phyloP scores from a whole-genome alignment of 495 filamentous ascomycete genomes.

The Penicillium arizonense region DNA sequence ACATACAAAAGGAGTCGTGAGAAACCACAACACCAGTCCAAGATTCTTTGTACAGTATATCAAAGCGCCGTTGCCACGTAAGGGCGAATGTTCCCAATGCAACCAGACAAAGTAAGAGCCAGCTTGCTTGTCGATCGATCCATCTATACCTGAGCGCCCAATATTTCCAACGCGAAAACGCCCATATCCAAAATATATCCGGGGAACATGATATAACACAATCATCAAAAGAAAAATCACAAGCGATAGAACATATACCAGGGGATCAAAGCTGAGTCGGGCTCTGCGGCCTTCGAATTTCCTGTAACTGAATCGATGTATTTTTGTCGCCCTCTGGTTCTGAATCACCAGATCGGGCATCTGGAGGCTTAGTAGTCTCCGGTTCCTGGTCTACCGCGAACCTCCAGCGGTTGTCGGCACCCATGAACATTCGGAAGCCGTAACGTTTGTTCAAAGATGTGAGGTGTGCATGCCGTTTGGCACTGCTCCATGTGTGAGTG shows the following conservation, averaged over 20 bases:
- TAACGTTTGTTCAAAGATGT: slow-evolving; percentile 33
- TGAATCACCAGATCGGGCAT: background rate
- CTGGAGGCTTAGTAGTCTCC: slow-evolving; percentile 1
- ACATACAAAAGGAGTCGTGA: background rate
- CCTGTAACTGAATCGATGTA: slow-evolving; percentile 16
- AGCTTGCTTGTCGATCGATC: background rate
- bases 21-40: background rate
- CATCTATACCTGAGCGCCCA: background rate
- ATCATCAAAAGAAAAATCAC: background rate
- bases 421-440: slow-evolving; percentile 36
- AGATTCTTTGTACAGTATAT: background rate
- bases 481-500: slow-evolving; percentile 34
- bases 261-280: background rate
- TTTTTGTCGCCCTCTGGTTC: slow-evolving; percentile 13
- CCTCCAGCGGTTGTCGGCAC: slow-evolving; percentile 31
- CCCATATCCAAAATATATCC: background rate
- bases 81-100: background rate
- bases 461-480: slow-evolving; percentile 30
- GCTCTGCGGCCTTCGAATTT: slow-evolving; percentile 5
- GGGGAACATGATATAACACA: background rate
- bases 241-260: background rate
- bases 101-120: slow-evolving; percentile 1
- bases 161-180: background rate
- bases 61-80: background rate
- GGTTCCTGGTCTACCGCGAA: slow-evolving; percentile 41